These are phyloP conservation scores for Mentha longifolia DNA, from an alignment of 257 asterid genomes.

Conservation along the genomic window DNA sequence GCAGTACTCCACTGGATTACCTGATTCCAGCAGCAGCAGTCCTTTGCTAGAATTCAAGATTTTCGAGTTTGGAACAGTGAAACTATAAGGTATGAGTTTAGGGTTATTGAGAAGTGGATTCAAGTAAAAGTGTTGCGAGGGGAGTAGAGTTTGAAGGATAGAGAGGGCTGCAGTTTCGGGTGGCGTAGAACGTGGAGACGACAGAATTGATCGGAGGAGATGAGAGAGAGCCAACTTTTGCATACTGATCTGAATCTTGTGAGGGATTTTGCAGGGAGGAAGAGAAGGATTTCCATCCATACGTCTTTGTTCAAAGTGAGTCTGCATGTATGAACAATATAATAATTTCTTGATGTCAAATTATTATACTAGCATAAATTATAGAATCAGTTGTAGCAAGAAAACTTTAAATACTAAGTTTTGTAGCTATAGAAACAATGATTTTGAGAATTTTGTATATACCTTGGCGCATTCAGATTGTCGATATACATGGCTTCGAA, in stretches of 20 bases:
- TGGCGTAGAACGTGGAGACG: slow-evolving; percentile 29
- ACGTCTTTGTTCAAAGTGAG: slow-evolving; percentile 1
- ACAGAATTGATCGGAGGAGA: slow-evolving; percentile 25
- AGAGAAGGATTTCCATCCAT: slow-evolving; percentile 20
- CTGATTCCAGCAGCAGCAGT: slow-evolving; percentile 25
- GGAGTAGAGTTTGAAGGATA: too few species aligned
- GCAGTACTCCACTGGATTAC: slow-evolving; percentile 3
- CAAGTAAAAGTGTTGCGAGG: too few species aligned
- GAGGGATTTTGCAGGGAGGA: slow-evolving; percentile 29
- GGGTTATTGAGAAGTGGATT: too few species aligned
- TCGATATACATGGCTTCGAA: too few species aligned
- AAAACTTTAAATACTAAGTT: too few species aligned
- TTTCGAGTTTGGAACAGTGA: slow-evolving; percentile 25
- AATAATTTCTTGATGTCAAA: too few species aligned
- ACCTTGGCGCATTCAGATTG: too few species aligned
- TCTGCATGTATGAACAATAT: too few species aligned
- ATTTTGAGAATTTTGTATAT: too few species aligned
- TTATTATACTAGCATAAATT: too few species aligned
- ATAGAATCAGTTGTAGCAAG: too few species aligned
- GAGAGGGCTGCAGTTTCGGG: slow-evolving; percentile 14
- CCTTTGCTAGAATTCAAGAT: slow-evolving; percentile 33
- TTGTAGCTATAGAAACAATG: too few species aligned
- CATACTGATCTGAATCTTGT: slow-evolving; percentile 30
- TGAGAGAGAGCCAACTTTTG: slow-evolving; percentile 28
- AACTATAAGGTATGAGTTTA: slow-evolving; percentile 27